Conservation (phyloP, 2,329 filamentous ascomycete genomes). For the Juglanconis juglandina region DNA sequence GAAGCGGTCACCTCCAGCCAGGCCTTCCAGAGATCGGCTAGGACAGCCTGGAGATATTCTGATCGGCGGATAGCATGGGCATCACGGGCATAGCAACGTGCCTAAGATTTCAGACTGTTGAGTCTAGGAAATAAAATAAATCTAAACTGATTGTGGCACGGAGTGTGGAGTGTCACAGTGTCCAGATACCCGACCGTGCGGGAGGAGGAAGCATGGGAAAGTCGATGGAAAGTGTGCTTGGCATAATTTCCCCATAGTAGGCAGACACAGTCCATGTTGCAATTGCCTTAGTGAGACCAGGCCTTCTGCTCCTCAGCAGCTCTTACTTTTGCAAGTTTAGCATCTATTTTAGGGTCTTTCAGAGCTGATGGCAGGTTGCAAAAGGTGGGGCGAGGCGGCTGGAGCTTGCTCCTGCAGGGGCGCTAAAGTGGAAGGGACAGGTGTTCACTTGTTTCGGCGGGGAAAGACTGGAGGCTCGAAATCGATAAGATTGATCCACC, state of each 20-base stretch:
- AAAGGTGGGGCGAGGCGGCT: background rate
- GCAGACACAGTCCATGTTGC: background rate
- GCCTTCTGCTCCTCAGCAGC: background rate
- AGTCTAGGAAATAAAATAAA: no score
- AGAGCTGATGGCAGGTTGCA: background rate
- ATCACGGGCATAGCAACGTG: background rate
- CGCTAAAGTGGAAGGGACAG: conserved; percentile 5
- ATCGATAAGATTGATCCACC: conserved; percentile 13
- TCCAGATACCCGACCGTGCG: no score
- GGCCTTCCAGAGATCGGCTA: background rate
- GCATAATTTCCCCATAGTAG: background rate
- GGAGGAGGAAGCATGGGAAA: background rate
- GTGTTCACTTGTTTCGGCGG: conserved; percentile 2
- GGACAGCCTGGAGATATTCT: background rate
- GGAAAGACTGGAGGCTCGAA: background rate
- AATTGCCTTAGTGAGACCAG: background rate
- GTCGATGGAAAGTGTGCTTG: background rate
- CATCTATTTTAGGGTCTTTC: background rate
- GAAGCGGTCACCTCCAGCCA: background rate
- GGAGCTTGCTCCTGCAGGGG: background rate
- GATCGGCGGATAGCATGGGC: background rate
- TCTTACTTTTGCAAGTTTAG: background rate
- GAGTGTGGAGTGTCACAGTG: no score
- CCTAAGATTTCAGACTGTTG: background rate
- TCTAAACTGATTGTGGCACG: no score